phyloP scores from a whole-genome alignment of 1,139 yeast genomes.

The Arxiozyma slooffiae region DNA sequence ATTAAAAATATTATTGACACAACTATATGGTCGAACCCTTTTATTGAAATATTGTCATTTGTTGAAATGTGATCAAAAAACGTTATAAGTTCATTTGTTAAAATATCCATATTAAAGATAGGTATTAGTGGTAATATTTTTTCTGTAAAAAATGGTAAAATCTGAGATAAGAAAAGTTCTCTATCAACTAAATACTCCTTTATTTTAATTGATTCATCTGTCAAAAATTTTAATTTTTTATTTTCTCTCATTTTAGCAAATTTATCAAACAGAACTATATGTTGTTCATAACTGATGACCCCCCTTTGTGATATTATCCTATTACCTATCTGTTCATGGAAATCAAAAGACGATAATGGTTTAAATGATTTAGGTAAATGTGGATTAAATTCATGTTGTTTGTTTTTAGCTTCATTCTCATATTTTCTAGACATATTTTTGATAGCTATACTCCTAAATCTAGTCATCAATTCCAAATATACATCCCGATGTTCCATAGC shows the following conservation, averaged over 20 bases:
- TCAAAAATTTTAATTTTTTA: conserved; percentile 9
- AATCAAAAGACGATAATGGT: conserved; percentile 20
- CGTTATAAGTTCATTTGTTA: conserved; percentile 13
- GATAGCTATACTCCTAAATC: conserved; percentile 20
- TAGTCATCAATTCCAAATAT: conserved; percentile 16
- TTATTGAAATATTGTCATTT: conserved; percentile 11
- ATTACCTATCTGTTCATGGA: conserved; percentile 8
- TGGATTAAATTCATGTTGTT: conserved; percentile 9
- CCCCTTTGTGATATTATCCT: not conserved
- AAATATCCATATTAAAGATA: conserved; percentile 14
- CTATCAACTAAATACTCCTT: conserved; percentile 15
- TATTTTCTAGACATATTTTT: conserved; percentile 15
- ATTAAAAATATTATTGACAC: conserved; percentile 20
- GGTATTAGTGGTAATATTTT: conserved; percentile 21
- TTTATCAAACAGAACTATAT: conserved; percentile 21
- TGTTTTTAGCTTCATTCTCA: conserved; percentile 7
- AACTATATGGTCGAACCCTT: conserved; percentile 21
- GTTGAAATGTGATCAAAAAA: conserved; percentile 14
- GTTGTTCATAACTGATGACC: conserved; percentile 12
- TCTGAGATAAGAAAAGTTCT: conserved; percentile 11
- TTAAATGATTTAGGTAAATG: conserved; percentile 20
- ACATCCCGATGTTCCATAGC: conserved; percentile 24
- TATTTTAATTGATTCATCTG: conserved; percentile 8
- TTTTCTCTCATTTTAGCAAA: conserved; percentile 21
- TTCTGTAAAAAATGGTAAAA: conserved; percentile 19